A percentile compares a stretch with the other conserved stretches of the same genome.
Evolutionary conservation across 2,329 filamentous ascomycete genomes (phyloP).

Genomic region (Pleoardoris graminearum): DNA sequence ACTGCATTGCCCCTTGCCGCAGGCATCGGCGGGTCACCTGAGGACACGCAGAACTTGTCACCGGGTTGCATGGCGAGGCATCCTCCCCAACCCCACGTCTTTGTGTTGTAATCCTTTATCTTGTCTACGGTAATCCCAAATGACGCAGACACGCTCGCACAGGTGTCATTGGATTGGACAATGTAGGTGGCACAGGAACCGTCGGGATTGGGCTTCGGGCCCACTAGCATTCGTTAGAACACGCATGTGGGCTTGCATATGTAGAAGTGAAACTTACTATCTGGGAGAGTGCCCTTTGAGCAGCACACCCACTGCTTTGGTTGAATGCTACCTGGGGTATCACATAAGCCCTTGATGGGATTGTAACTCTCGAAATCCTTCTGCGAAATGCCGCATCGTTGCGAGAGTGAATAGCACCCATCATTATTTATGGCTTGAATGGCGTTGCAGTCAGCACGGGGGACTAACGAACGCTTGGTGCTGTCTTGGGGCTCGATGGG

Average conservation of each 20-base stretch:
- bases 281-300: background rate
- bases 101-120: background rate
- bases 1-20: conserved; percentile 40
- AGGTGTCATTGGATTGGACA: background rate
- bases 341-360: too few species aligned
- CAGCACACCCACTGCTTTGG: background rate
- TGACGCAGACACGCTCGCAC: background rate
- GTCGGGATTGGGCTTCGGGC: background rate
- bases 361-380: background rate
- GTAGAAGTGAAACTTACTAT: background rate
- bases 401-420: background rate
- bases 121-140: background rate
- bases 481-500: background rate
- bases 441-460: background rate
- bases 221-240: background rate
- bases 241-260: background rate
- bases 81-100: background rate
- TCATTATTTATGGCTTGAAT: background rate
- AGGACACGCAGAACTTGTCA: background rate
- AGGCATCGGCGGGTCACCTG: conserved; percentile 37
- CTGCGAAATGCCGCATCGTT: background rate
- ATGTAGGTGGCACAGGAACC: background rate
- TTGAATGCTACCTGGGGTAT: too few species aligned
- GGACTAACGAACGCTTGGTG: background rate
- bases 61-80: background rate